Percentiles rank a stretch among this genome's conserved stretches.
phyloP scores from a whole-genome alignment of 768 basidiomycete genomes.

The Pulveroboletus sp. region DNA sequence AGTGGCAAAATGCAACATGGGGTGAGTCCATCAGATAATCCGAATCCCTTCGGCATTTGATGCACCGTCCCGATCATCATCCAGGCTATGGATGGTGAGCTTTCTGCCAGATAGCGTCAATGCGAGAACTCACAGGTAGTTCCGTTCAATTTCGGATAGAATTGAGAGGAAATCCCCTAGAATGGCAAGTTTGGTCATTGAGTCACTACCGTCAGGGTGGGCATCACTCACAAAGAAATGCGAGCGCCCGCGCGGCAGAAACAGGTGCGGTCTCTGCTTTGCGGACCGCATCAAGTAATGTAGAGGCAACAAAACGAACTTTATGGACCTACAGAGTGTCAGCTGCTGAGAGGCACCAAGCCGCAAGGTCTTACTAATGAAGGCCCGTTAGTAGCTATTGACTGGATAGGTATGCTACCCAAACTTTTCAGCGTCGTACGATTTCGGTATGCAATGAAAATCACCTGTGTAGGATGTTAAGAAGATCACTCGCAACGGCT shows the following conservation, averaged over 20 bases:
- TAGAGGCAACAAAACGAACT: constrained; percentile 90
- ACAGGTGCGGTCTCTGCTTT: constrained; percentile 77
- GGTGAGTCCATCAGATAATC: constrained; percentile 10
- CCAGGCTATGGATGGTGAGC: constrained; percentile 39
- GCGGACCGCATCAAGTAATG: constrained; percentile 77
- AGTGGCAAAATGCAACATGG: not conserved
- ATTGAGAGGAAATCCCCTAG: constrained; percentile 91
- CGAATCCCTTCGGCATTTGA: constrained; percentile 39
- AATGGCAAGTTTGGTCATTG: constrained; percentile 1
- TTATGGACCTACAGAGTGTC: constrained; percentile 64
- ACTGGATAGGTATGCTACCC: constrained; percentile 82
- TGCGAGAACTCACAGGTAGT: constrained; percentile 62
- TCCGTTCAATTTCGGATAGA: constrained; percentile 84
- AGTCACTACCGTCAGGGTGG: not conserved
- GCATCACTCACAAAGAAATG: constrained; percentile 66
- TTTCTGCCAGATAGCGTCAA: not conserved
- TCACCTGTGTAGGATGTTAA: constrained; percentile 80
- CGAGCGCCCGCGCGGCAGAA: constrained; percentile 80
- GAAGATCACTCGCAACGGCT: constrained; percentile 79
- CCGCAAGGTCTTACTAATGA: constrained; percentile 49
- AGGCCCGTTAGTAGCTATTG: constrained; percentile 84
- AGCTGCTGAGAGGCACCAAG: not conserved
- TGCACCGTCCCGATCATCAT: constrained; percentile 38
- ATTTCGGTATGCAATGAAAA: constrained; percentile 5
- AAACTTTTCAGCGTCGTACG: constrained; percentile 2